These are phyloP conservation scores for Pleurotus cornucopiae DNA, from an alignment of 768 basidiomycete genomes.

Conservation along the genomic window DNA sequence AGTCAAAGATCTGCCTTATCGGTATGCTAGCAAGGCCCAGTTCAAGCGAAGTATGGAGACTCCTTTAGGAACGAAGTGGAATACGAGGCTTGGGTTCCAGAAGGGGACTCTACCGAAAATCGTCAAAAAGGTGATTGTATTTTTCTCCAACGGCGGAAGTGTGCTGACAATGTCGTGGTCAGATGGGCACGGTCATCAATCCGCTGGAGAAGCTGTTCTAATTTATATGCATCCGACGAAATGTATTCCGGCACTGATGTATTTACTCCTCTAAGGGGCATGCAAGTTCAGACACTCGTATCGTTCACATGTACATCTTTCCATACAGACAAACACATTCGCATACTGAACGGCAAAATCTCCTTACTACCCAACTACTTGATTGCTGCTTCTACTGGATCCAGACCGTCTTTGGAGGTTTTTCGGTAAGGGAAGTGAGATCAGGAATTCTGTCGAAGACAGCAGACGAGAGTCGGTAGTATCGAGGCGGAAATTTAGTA, in stretches of 20 bases:
- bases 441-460: background rate
- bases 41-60: constrained; percentile 80
- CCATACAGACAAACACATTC: too few relatives aligned
- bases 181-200: constrained; percentile 72
- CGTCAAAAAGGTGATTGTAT: constrained; percentile 68
- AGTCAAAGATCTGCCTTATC: constrained; percentile 89
- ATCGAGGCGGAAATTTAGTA: background rate
- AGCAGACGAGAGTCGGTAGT: background rate
- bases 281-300: too few relatives aligned
- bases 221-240: background rate
- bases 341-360: too few relatives aligned
- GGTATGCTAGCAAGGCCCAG: constrained; percentile 91
- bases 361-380: too few relatives aligned
- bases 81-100: constrained; percentile 82
- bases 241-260: too few relatives aligned
- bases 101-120: constrained; percentile 77
- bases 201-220: constrained; percentile 52
- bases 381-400: too few relatives aligned
- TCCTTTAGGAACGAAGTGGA: constrained; percentile 91
- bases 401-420: too few relatives aligned
- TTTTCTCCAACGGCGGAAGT: background rate
- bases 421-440: too few relatives aligned
- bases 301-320: too few relatives aligned
- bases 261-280: too few relatives aligned
- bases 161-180: constrained; percentile 10